Evolutionary conservation across 768 basidiomycete species (phyloP), one percentile per base, ranked within the genome.

Genomic region (Hypholoma fasciculare): DNA sequence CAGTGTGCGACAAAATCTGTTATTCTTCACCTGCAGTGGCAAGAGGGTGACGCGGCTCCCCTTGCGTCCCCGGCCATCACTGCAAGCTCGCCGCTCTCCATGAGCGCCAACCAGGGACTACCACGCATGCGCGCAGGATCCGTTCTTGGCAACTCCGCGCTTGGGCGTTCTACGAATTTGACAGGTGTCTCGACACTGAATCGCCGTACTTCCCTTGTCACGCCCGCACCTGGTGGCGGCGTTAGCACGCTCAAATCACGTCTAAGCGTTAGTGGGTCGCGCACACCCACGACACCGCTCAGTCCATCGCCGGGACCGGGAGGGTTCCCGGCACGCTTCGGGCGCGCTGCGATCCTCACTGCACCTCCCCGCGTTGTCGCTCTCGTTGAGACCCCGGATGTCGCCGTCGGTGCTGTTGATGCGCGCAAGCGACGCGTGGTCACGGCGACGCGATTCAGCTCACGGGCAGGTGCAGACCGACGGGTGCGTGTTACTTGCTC

Each of bases 1-100:
- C 52, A 93, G 92, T 94, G 92, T 64, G 92, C 92, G 1, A 94
- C 92, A 0, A 94, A 94, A 71, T 91, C 89, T 2, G 78, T 94
- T 17, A 92, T 94, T 56, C 69, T 94, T 40, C 92, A 94, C 65
- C 73, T 94, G 2, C 90, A 93, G 70, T 94, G 92, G 92, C 87
- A 88, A 59, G 90, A 93, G 69, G 83, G 81, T 20, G 66, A 65
- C 17, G 57, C 54, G 2, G 36, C 64, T 39, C 63, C 68, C 40
- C 62, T 60, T 44, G 56, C 60, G 19, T 61, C 70, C 8, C 61
- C 65, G 1, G 56, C 67, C 23, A 54, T 68, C 4, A 67, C 62
- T 6, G 61, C 70, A 6, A 61, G 56, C n/a, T 65, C 68, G 1
- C 67, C 68, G 2, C 42, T 62, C 12, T 58, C 64, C 5, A 49